phyloP scores from a whole-genome alignment of 176 grass and related monocot species.

The Carex scoparia region DNA sequence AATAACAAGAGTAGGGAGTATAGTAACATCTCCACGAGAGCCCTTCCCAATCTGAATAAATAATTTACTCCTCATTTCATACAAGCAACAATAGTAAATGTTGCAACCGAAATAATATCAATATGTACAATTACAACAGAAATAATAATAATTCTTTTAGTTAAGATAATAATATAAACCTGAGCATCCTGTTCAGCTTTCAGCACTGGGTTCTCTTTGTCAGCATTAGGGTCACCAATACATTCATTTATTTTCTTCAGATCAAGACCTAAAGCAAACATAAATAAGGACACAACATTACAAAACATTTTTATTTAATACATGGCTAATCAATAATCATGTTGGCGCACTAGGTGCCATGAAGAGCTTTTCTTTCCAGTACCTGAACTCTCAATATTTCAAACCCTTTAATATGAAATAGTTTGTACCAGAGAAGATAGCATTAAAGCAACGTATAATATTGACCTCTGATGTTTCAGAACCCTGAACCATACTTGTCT shows the following conservation, averaged over 20 bases:
- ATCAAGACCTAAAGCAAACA: slow-evolving; percentile 49
- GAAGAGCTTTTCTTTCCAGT: not conserved
- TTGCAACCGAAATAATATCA: slow-evolving; percentile 18
- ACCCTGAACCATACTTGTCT: not conserved
- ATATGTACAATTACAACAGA: not conserved
- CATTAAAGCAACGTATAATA: not conserved
- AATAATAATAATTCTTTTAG: slow-evolving; percentile 17
- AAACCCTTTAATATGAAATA: not conserved
- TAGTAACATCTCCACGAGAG: slow-evolving; percentile 84
- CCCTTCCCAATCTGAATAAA: slow-evolving; percentile 72
- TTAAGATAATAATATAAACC: slow-evolving; percentile 26
- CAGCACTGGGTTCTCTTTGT: slow-evolving; percentile 75
- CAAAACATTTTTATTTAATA: not conserved
- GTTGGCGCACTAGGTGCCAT: not conserved
- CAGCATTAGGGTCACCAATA: slow-evolving; percentile 70
- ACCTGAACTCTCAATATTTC: not conserved
- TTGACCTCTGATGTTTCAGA: not conserved
- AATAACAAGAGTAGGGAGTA: slow-evolving; percentile 89
- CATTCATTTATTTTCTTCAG: slow-evolving; percentile 80
- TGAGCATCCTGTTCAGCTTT: slow-evolving; percentile 92
- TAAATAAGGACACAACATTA: slow-evolving; percentile 6
- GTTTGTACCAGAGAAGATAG: not conserved
- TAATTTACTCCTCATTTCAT: not conserved
- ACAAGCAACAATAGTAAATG: slow-evolving; percentile 3
- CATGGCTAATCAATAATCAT: not conserved